Conservation (phyloP, 2,329 filamentous ascomycete species). For the Fusarium sp. region DNA sequence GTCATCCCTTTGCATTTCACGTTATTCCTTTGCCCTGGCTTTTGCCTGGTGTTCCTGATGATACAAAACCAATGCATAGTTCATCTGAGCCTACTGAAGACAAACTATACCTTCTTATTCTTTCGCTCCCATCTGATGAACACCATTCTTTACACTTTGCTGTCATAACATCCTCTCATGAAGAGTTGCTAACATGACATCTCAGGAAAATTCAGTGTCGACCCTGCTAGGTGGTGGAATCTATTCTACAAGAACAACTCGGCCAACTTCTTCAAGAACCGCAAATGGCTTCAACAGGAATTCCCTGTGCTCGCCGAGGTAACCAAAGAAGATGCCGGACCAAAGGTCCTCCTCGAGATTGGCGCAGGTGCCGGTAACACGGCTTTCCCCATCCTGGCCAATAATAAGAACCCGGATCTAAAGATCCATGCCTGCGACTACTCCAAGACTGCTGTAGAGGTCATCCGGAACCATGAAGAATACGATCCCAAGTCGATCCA, state of each 20-base stretch:
- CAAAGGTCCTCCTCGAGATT: conserved; percentile 83
- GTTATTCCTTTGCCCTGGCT: conserved; percentile 1
- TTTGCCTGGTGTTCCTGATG: conserved; percentile 62
- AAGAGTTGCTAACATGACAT: conserved; percentile 54
- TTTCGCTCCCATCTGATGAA: conserved; percentile 80
- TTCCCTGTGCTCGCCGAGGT: conserved; percentile 89
- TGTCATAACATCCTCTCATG: conserved; percentile 27
- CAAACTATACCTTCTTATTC: conserved; percentile 68
- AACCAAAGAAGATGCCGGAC: conserved; percentile 76
- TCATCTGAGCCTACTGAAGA: conserved; percentile 78
- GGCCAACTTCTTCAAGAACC: conserved; percentile 97
- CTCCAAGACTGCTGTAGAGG: conserved; percentile 92
- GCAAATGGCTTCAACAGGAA: conserved; percentile 97
- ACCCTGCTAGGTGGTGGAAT: conserved; percentile 98
- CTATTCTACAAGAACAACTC: conserved; percentile 98
- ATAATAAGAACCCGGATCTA: conserved; percentile 84
- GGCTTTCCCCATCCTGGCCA: conserved; percentile 87
- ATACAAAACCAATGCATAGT: conserved; percentile 74
- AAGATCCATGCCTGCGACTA: conserved; percentile 96
- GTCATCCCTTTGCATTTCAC: conserved; percentile 44
- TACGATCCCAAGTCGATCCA: conserved; percentile 81
- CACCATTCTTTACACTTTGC: conserved; percentile 28
- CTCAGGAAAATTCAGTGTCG: conserved; percentile 83
- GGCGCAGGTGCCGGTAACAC: conserved; percentile 97
- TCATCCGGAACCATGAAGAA: conserved; percentile 84